Evolutionary conservation across 2,329 filamentous ascomycete genomes (phyloP).

Genomic region (Colletotrichum gloeosporioides): DNA sequence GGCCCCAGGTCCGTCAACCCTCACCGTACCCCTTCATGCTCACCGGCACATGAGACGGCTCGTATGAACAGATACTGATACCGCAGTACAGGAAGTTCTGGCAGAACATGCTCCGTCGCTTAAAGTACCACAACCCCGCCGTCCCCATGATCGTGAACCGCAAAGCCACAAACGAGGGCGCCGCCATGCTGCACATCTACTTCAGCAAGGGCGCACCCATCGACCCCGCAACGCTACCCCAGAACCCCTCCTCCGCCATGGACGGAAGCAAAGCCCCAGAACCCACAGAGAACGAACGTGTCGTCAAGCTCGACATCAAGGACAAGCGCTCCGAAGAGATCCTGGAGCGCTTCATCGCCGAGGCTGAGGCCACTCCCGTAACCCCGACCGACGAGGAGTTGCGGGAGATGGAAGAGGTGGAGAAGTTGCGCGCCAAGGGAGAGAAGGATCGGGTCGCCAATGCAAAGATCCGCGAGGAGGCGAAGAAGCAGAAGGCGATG

Average conservation of each 20-base stretch:
- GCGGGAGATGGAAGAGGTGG: constrained; percentile 61
- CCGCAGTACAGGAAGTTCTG: constrained; percentile 77
- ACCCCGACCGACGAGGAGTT: constrained; percentile 64
- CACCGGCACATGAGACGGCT: background rate
- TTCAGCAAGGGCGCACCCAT: constrained; percentile 47
- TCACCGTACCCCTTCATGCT: background rate
- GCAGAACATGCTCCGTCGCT: constrained; percentile 77
- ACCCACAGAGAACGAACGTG: constrained; percentile 51
- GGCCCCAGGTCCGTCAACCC: constrained; percentile 67
- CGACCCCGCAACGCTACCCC: constrained; percentile 35
- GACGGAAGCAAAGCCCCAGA: constrained; percentile 54
- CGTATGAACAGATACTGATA: constrained; percentile 28
- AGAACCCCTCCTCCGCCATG: constrained; percentile 52
- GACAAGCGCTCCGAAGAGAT: constrained; percentile 66
- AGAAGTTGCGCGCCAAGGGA: constrained; percentile 56
- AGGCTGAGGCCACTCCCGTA: constrained; percentile 65
- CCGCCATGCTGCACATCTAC: constrained; percentile 71
- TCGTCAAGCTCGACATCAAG: constrained; percentile 68
- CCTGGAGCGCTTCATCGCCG: constrained; percentile 63
- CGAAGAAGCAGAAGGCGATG: constrained; percentile 65
- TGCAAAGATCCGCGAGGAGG: constrained; percentile 57
- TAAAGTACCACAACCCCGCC: constrained; percentile 94
- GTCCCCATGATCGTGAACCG: constrained; percentile 84
- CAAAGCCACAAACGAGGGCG: constrained; percentile 57
- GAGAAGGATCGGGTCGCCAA: constrained; percentile 60